These are phyloP conservation scores for Lichina pygmaea DNA, from an alignment of 495 filamentous ascomycete species.

Conservation along the genomic window DNA sequence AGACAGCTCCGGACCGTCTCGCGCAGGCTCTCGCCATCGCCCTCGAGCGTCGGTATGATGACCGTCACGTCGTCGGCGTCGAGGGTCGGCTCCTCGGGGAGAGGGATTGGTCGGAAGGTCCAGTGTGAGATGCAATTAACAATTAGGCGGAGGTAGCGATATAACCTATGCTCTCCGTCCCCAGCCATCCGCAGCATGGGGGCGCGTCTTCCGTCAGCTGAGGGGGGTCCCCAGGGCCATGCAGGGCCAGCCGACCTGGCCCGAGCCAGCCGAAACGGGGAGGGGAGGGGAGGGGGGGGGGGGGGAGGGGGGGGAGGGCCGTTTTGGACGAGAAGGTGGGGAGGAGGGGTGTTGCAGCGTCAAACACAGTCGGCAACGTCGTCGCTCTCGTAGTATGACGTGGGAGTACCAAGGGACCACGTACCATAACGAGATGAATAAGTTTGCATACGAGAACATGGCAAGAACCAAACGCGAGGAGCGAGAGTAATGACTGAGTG, in stretches of 20 bases:
- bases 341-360: too few relatives aligned
- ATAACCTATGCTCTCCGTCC: slow-evolving; percentile 13
- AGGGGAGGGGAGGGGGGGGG: not conserved
- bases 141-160: slow-evolving; percentile 37
- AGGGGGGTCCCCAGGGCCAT: not conserved
- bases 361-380: too few relatives aligned
- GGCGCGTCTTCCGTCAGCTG: not conserved
- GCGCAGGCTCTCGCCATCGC: slow-evolving; percentile 27
- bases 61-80: slow-evolving; percentile 47
- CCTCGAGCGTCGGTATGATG: slow-evolving; percentile 43
- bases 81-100: slow-evolving; percentile 32
- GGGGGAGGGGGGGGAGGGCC: too few relatives aligned
- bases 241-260: not conserved
- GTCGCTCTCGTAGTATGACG: too few relatives aligned
- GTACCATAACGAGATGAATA: not conserved
- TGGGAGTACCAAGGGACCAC: not conserved
- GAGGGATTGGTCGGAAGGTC: slow-evolving; percentile 32
- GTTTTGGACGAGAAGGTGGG: too few relatives aligned
- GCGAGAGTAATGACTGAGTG: not conserved
- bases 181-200: not conserved
- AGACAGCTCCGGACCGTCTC: slow-evolving; percentile 34
- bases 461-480: not conserved
- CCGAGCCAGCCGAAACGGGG: not conserved
- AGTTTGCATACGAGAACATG: not conserved
- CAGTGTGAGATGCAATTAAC: slow-evolving; percentile 39